Evolutionary conservation across 371 early-diverging fungal genomes (phyloP).

Genomic region (Capillidium rhysosporum): DNA sequence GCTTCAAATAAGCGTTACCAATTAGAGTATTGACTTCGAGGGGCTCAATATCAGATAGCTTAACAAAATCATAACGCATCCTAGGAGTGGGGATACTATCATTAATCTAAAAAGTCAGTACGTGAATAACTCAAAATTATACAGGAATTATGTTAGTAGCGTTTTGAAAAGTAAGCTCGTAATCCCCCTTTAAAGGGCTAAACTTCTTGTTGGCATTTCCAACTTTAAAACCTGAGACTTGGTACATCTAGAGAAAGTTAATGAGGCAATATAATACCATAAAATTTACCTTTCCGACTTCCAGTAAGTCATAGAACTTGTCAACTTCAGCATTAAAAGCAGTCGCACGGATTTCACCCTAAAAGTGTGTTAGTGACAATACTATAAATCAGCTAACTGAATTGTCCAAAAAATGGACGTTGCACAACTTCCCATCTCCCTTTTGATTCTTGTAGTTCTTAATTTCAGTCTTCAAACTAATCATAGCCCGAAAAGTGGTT

Average conservation of each 20-base stretch:
- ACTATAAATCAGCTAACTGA: constrained; percentile 20
- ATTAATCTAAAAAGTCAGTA: background rate
- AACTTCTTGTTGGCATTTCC: constrained; percentile 76
- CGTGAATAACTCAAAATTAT: constrained; percentile 6
- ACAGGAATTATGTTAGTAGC: constrained; percentile 35
- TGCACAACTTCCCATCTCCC: constrained; percentile 79
- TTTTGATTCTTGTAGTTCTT: constrained; percentile 55
- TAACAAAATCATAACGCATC: constrained; percentile 44
- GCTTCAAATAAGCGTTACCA: constrained; percentile 19
- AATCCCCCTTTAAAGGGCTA: constrained; percentile 63
- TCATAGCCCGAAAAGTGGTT: constrained; percentile 86
- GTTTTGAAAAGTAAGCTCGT: constrained; percentile 73
- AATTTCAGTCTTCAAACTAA: constrained; percentile 64
- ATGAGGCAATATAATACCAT: background rate
- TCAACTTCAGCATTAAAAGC: constrained; percentile 71
- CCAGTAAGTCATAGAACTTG: constrained; percentile 41
- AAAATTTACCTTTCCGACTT: constrained; percentile 39
- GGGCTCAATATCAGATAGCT: constrained; percentile 33
- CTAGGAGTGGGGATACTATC: constrained; percentile 27
- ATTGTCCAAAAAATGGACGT: constrained; percentile 69
- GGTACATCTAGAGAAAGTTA: constrained; percentile 34
- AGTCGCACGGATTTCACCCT: constrained; percentile 83
- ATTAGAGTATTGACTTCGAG: constrained; percentile 39
- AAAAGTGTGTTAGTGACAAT: background rate
- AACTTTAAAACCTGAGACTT: constrained; percentile 60